Evolutionary conservation across 371 early-diverging fungal genomes (phyloP), one percentile per base, ranked within the genome.

Genomic region (Saksenaea vasiformis): DNA sequence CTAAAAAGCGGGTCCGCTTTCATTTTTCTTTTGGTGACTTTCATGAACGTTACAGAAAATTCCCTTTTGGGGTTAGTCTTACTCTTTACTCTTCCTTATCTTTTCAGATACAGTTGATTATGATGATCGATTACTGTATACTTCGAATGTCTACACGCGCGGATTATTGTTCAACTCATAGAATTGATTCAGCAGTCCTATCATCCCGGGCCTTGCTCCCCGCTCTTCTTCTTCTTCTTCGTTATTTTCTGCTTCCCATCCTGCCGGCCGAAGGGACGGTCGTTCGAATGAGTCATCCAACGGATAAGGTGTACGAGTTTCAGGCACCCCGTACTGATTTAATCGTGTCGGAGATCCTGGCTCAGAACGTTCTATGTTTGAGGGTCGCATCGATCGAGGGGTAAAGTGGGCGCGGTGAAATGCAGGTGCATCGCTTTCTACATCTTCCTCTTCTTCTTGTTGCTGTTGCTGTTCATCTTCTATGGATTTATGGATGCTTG

Each of bases 161-260:
- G 77, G 73, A 27, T 67, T 69, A 64, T 83, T 84, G 62, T 84
- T 85, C 62, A 84, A 69, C 56, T 87, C 87, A 70, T 88, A 87
- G 41, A 88, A 80, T 68, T 85, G 82, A 44, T 87, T 87, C 47
- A 88, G 58, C 31, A 88, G 58, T 0, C 85, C 87, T 64, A 84
- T 66, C 56, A 87, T 73, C 14, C 82, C 85, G 37, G 66, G 78
- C 41, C 65, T 62, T 11, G 67, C 64, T 53, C 66, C 60, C 15
- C 38, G 51, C 41, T 59, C 59, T 26, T 66, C 65, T 5, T 60
- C 57, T 17, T 78, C 82, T 2, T 72, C 67, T 36, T 76, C 68
- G n/a, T 73, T 60, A 34, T 35, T n/a, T 22, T 41, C 47, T 27
- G 64, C 14, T 22, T 62, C 57, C 66, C 68, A 71, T 44, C 51